These are phyloP conservation scores for Thecaphora thlaspeos DNA, from an alignment of 1,284 basidiomycete genomes.

Conservation along the genomic window DNA sequence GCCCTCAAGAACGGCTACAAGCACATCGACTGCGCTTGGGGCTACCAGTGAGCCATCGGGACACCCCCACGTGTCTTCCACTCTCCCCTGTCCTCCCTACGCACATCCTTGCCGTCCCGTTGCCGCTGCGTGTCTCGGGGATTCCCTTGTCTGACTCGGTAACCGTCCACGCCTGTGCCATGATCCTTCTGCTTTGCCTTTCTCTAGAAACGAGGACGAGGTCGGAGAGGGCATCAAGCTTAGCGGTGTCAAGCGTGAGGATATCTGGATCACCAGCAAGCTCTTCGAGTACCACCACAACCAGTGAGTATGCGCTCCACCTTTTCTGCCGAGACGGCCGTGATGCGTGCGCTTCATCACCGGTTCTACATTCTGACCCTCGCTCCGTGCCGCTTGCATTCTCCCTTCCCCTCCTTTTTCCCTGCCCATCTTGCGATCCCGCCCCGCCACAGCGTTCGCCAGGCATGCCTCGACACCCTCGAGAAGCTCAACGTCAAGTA, in stretches of 20 bases:
- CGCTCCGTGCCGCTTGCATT: too few species aligned
- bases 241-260: slow-evolving; percentile 71
- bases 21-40: slow-evolving; percentile 38
- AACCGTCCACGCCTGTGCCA: background rate
- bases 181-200: background rate
- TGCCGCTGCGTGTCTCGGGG: too few species aligned
- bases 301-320: slow-evolving; percentile 18
- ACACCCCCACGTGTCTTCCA: slow-evolving; percentile 41
- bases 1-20: slow-evolving; percentile 49
- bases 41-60: slow-evolving; percentile 9
- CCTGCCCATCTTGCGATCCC: background rate
- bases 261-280: slow-evolving; percentile 83
- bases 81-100: background rate
- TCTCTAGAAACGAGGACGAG: slow-evolving; percentile 73
- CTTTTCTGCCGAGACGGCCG: slow-evolving; percentile 71
- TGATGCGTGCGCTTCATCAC: too few species aligned
- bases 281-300: slow-evolving; percentile 69
- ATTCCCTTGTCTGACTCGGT: background rate
- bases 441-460: slow-evolving; percentile 13
- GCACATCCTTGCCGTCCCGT: too few species aligned
- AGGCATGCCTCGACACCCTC: slow-evolving; percentile 73
- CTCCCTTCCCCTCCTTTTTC: background rate
- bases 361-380: too few species aligned
- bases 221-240: slow-evolving; percentile 75
- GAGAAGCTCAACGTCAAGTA: slow-evolving; percentile 71